A percentile compares a stretch with the other conserved stretches of the same genome.
Conservation (phyloP, 1,284 basidiomycete species). For the Psilocybe mexicana region DNA sequence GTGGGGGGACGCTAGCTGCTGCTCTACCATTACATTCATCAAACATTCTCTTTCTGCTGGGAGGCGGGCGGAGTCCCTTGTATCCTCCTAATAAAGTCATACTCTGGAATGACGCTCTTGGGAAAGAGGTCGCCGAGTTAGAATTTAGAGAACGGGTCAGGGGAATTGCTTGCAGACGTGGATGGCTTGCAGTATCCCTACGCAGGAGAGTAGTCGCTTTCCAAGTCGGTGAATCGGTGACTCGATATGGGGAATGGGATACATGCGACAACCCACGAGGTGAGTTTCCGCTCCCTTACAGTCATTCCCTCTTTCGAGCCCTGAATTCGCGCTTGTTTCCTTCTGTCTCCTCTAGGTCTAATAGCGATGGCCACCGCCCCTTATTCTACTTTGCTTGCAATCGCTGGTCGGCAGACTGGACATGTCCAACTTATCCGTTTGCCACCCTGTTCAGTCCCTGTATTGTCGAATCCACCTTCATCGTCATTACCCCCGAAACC, state of each 20-base stretch:
- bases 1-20: slow-evolving; percentile 77
- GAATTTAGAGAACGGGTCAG: slow-evolving; percentile 90
- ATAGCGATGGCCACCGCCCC: slow-evolving; percentile 79
- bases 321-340: slow-evolving; percentile 19
- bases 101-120: slow-evolving; percentile 82
- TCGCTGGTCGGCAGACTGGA: slow-evolving; percentile 87
- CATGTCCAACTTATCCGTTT: slow-evolving; percentile 91
- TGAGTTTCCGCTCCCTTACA: slow-evolving; percentile 35
- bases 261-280: slow-evolving; percentile 88
- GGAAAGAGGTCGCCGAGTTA: slow-evolving; percentile 81
- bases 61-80: slow-evolving; percentile 87
- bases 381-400: slow-evolving; percentile 79
- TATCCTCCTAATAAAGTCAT: slow-evolving; percentile 95
- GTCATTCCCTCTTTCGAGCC: slow-evolving; percentile 12
- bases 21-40: slow-evolving; percentile 82
- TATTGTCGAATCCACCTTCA: slow-evolving; percentile 48
- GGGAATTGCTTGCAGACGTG: slow-evolving; percentile 77
- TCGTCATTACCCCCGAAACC: slow-evolving; percentile 48
- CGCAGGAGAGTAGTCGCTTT: slow-evolving; percentile 81
- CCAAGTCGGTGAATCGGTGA: slow-evolving; percentile 62
- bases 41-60: slow-evolving; percentile 86
- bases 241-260: slow-evolving; percentile 78
- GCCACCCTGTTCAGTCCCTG: slow-evolving; percentile 70
- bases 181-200: slow-evolving; percentile 84
- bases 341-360: slow-evolving; percentile 57